Conservation (phyloP, 768 basidiomycete genomes). For the Suillus occidentalis region DNA sequence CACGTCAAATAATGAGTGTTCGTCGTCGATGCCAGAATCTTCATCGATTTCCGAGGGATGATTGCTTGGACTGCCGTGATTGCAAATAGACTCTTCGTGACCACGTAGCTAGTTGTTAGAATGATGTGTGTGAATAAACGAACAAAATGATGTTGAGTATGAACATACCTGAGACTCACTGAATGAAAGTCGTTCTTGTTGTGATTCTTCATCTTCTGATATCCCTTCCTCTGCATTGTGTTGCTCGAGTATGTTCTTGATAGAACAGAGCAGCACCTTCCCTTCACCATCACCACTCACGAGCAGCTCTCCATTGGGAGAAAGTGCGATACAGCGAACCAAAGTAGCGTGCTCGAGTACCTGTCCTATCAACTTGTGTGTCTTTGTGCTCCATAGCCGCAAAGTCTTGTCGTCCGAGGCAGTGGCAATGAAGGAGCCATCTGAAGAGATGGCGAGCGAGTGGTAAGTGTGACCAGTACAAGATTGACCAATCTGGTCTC, state of each 20-base stretch:
- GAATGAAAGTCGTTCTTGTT: too few species aligned
- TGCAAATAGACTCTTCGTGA: background rate
- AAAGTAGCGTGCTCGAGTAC: conserved; percentile 27
- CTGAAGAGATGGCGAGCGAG: conserved; percentile 33
- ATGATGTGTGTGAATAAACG: too few species aligned
- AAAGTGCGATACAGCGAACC: conserved; percentile 31
- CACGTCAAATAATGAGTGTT: background rate
- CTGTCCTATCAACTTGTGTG: conserved; percentile 19
- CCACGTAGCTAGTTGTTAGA: too few species aligned
- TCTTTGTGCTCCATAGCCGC: conserved; percentile 31
- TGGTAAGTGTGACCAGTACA: conserved; percentile 27
- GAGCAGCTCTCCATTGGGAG: conserved; percentile 26
- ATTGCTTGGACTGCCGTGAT: background rate
- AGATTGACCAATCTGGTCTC: conserved; percentile 32
- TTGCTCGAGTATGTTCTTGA: background rate
- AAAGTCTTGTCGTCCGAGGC: conserved; percentile 30
- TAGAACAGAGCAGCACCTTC: background rate
- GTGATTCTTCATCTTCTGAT: background rate
- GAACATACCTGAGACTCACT: background rate
- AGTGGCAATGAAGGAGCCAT: conserved; percentile 31
- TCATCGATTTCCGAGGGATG: background rate
- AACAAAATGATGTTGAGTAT: too few species aligned
- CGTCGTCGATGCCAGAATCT: background rate
- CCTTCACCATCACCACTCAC: conserved; percentile 29
- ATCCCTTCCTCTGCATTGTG: background rate